Evolutionary conservation across 208 protist species (phyloP).

Genomic region (Angomonas desouzai): DNA sequence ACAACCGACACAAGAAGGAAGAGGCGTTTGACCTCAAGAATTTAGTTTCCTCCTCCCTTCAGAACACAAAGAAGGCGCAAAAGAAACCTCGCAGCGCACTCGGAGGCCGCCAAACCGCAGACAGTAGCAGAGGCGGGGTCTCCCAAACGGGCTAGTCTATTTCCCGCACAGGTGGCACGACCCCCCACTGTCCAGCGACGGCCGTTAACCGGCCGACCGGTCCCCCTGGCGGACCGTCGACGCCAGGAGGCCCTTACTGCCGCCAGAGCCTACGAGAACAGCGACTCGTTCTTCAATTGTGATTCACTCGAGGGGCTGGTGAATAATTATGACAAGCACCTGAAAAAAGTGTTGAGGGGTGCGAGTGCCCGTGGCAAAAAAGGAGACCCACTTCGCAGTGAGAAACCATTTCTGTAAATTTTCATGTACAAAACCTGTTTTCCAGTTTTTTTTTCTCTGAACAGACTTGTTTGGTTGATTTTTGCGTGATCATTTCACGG

Average conservation of each 20-base stretch:
- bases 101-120: too few relatives aligned
- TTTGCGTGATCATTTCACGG: background rate
- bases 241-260: background rate
- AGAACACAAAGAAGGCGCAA: background rate
- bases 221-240: background rate
- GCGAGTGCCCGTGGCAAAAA: background rate
- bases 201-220: background rate
- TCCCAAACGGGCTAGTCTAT: background rate
- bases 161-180: background rate
- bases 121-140: too few relatives aligned
- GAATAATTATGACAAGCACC: conserved; percentile 6
- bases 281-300: background rate
- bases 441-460: background rate
- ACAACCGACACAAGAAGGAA: background rate
- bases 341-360: conserved; percentile 1
- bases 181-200: background rate
- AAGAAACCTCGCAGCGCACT: background rate
- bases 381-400: background rate
- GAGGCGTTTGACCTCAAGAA: conserved; percentile 1
- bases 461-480: background rate
- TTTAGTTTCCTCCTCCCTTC: background rate
- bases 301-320: background rate
- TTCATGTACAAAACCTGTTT: background rate
- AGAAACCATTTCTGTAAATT: background rate
- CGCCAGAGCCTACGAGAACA: background rate